phyloP scores from a whole-genome alignment of 2,329 filamentous ascomycete species.

The Venturia asperata region DNA sequence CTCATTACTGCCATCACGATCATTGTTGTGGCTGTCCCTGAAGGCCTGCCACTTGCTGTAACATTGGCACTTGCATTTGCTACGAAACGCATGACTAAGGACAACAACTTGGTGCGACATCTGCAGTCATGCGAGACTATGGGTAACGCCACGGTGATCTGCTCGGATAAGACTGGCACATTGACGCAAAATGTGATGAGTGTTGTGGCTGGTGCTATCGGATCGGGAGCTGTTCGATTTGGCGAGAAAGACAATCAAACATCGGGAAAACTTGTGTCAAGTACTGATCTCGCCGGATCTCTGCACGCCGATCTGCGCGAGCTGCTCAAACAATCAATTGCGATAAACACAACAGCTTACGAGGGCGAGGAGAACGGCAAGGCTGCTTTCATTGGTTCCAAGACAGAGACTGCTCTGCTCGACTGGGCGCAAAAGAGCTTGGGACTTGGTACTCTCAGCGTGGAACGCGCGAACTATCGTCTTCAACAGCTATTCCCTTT shows the following conservation, averaged over 20 bases:
- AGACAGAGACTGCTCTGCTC: conserved; percentile 71
- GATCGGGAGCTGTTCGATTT: conserved; percentile 47
- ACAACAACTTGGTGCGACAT: conserved; percentile 63
- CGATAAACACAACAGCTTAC: conserved; percentile 63
- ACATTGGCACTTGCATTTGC: conserved; percentile 62
- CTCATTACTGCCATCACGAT: conserved; percentile 60
- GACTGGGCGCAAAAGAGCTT: conserved; percentile 60
- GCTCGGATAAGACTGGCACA: conserved; percentile 73
- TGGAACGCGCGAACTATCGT: conserved; percentile 56
- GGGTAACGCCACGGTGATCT: conserved; percentile 67
- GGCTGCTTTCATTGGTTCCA: conserved; percentile 61
- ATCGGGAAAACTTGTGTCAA: background rate
- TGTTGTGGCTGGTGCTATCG: conserved; percentile 64
- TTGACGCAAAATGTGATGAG: conserved; percentile 71
- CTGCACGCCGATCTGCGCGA: conserved; percentile 17
- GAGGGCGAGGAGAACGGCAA: conserved; percentile 56
- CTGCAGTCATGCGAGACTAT: conserved; percentile 63
- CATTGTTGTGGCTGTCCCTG: conserved; percentile 62
- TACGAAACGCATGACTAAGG: conserved; percentile 60
- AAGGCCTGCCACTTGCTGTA: conserved; percentile 60
- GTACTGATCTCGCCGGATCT: conserved; percentile 7
- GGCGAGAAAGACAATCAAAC: conserved; percentile 16
- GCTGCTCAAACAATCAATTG: conserved; percentile 36
- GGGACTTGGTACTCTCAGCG: conserved; percentile 53
- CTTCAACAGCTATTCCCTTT: conserved; percentile 53